These are phyloP conservation scores for Geotrichum klebahnii DNA, from an alignment of 1,139 yeast species.

Conservation along the genomic window DNA sequence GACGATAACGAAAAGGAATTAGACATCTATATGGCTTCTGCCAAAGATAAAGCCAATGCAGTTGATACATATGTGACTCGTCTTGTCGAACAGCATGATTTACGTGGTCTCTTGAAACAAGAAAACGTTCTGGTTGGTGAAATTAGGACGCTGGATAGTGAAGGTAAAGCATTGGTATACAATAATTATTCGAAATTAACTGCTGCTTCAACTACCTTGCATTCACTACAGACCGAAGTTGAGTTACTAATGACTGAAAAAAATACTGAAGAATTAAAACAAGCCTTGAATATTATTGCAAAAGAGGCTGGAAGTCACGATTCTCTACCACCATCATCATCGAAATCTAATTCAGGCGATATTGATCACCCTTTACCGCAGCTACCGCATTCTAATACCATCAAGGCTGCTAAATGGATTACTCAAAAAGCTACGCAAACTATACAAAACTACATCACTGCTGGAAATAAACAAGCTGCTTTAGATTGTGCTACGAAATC, in stretches of 20 bases:
- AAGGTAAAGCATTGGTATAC: conserved; percentile 45
- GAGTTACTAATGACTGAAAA: neutral
- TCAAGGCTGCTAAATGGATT: conserved; percentile 4
- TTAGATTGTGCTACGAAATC: neutral
- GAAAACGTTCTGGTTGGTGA: conserved; percentile 38
- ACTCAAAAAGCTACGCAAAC: neutral
- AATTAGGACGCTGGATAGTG: conserved; percentile 40
- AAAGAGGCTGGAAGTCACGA: neutral
- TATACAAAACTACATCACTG: neutral
- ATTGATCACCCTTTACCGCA: neutral
- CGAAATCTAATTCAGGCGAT: neutral
- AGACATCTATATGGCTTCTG: conserved; percentile 6
- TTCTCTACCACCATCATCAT: neutral
- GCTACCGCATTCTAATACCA: neutral
- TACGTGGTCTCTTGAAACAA: conserved; percentile 33
- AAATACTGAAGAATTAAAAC: neutral
- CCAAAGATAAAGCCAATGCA: conserved; percentile 27
- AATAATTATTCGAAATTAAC: conserved; percentile 44
- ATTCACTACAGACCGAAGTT: conserved; percentile 23
- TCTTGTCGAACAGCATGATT: conserved; percentile 30
- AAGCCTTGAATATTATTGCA: conserved; percentile 1
- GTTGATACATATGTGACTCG: conserved; percentile 31
- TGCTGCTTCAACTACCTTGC: conserved; percentile 40
- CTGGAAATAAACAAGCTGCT: neutral
- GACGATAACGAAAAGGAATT: conserved; percentile 17